phyloP scores from a whole-genome alignment of 768 basidiomycete genomes.

The Leccinum pellstonianum region DNA sequence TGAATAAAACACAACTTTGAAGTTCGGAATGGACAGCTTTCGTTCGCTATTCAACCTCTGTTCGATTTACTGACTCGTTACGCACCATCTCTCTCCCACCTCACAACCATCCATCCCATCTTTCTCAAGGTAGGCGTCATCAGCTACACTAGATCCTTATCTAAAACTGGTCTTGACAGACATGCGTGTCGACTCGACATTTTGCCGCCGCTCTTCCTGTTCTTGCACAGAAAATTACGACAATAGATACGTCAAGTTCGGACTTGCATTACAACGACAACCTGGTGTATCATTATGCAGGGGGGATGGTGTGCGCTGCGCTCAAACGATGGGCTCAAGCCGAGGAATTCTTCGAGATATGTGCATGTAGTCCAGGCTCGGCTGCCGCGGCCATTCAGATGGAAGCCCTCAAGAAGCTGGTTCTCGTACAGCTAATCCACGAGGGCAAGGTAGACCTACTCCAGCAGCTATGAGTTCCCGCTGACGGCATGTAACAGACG shows the following conservation, averaged over 20 bases:
- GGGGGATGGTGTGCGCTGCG: constrained; percentile 64
- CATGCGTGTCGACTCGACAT: constrained; percentile 53
- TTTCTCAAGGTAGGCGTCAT: constrained; percentile 55
- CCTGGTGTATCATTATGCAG: constrained; percentile 81
- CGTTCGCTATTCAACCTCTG: constrained; percentile 56
- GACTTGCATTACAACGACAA: constrained; percentile 79
- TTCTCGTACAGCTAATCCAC: constrained; percentile 74
- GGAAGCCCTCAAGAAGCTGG: constrained; percentile 84
- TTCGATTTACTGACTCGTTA: constrained; percentile 61
- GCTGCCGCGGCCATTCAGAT: constrained; percentile 70
- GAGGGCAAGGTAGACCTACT: constrained; percentile 59
- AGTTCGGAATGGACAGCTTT: constrained; percentile 35
- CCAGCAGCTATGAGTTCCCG: neutral
- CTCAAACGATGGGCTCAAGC: constrained; percentile 68
- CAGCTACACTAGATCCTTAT: neutral
- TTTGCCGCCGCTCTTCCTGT: constrained; percentile 60
- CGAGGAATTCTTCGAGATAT: constrained; percentile 78
- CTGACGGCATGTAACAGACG: constrained; percentile 19
- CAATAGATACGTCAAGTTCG: constrained; percentile 56
- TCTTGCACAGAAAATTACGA: constrained; percentile 60
- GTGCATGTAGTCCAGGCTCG: constrained; percentile 59
- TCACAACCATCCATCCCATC: constrained; percentile 69
- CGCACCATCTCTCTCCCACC: constrained; percentile 50
- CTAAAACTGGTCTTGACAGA: constrained; percentile 35
- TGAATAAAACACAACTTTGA: neutral